Percentiles rank a stretch among this genome's conserved stretches.
Evolutionary conservation across 768 basidiomycete species (phyloP).

Genomic region (Boletellus ananas): DNA sequence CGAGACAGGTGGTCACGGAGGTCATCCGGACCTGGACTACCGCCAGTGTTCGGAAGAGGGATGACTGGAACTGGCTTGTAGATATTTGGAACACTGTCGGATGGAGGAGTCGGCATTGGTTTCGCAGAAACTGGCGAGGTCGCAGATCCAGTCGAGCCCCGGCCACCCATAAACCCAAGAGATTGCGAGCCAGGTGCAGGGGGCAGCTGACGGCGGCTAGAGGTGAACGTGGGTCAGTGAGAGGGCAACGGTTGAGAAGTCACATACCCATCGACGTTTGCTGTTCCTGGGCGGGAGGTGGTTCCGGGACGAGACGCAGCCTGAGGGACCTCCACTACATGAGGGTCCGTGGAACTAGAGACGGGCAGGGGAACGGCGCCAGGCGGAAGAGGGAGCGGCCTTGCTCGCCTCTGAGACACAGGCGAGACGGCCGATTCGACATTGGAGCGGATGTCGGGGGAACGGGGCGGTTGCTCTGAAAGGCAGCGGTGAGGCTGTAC

Average conservation of each 20-base stretch:
- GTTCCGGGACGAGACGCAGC: not conserved
- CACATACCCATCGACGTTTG: slow-evolving; percentile 24
- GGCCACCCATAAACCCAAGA: slow-evolving; percentile 9
- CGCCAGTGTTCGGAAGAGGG: slow-evolving; percentile 13
- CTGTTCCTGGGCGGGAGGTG: slow-evolving; percentile 25
- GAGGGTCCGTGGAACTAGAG: slow-evolving; percentile 16
- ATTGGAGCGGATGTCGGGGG: slow-evolving; percentile 19
- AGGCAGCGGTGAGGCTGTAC: not conserved
- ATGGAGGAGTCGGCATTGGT: slow-evolving; percentile 8
- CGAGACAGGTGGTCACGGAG: slow-evolving; percentile 18
- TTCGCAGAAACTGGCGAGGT: slow-evolving; percentile 18
- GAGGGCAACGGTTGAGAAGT: not conserved
- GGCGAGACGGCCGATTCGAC: slow-evolving; percentile 28
- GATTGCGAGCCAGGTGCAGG: slow-evolving; percentile 22
- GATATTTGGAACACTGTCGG: slow-evolving; percentile 22
- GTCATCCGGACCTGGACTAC: slow-evolving; percentile 12
- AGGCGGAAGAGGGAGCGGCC: slow-evolving; percentile 30
- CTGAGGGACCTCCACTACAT: slow-evolving; percentile 12
- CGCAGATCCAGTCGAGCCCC: slow-evolving; percentile 21
- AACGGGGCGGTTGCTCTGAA: slow-evolving; percentile 14
- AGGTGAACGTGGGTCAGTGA: not conserved
- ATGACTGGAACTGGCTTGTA: slow-evolving; percentile 32
- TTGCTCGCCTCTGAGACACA: slow-evolving; percentile 25
- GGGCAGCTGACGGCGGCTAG: slow-evolving; percentile 30
- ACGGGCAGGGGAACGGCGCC: slow-evolving; percentile 11